These are phyloP conservation scores for Leptodermis oblonga DNA, from an alignment of 257 asterid genomes.

Conservation along the genomic window DNA sequence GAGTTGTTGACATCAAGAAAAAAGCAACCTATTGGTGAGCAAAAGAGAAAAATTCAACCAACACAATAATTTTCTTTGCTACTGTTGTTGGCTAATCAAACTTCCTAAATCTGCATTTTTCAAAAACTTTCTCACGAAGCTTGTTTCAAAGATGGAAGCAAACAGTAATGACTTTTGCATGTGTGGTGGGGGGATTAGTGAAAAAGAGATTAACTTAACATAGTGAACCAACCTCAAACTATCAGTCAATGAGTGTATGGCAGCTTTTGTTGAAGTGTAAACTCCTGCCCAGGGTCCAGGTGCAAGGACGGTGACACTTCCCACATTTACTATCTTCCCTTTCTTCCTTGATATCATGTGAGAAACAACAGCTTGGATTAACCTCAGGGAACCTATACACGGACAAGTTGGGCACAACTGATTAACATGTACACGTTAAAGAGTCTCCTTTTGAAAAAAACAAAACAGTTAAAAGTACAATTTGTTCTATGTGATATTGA, in stretches of 20 bases:
- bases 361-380: constrained; percentile 86
- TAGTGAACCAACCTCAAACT: constrained; percentile 50
- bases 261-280: constrained; percentile 89
- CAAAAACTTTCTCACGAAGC: background rate
- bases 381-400: constrained; percentile 62
- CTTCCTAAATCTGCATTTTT: background rate
- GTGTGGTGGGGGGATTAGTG: too few relatives aligned
- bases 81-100: background rate
- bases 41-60: background rate
- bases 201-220: background rate
- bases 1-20: background rate
- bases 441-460: constrained; percentile 10
- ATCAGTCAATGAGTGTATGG: constrained; percentile 74
- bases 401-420: background rate
- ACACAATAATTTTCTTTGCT: background rate
- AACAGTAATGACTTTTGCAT: background rate
- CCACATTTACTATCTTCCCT: constrained; percentile 84
- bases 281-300: constrained; percentile 86
- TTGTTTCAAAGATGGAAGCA: background rate
- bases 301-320: constrained; percentile 71
- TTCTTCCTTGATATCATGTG: constrained; percentile 89
- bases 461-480: background rate
- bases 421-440: constrained; percentile 3
- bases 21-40: background rate
- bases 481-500: background rate